Evolutionary conservation across 2,329 filamentous ascomycete species (phyloP).

Genomic region (Aspergillus transmontanensis): DNA sequence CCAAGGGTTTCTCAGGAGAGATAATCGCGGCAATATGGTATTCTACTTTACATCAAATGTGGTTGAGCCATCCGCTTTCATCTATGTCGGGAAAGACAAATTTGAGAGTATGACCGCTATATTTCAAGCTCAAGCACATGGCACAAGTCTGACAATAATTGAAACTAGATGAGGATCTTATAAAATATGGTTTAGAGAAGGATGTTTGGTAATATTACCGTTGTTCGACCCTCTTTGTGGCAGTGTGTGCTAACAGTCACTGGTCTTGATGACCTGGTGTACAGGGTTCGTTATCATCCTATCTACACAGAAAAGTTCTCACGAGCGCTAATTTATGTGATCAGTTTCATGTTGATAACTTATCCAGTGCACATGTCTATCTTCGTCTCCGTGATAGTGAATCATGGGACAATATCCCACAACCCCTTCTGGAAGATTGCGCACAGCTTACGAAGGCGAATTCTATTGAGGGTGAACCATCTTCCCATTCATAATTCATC

Average conservation of each 20-base stretch:
- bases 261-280: background rate
- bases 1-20: background rate
- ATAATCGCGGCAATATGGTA: slow-evolving; percentile 62
- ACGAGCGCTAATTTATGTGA: slow-evolving; percentile 10
- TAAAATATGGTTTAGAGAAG: slow-evolving; percentile 90
- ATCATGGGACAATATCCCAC: slow-evolving; percentile 79
- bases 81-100: slow-evolving; percentile 99
- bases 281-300: slow-evolving; percentile 34
- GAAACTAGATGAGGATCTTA: slow-evolving; percentile 83
- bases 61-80: slow-evolving; percentile 78
- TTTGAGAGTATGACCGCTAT: slow-evolving; percentile 75
- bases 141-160: slow-evolving; percentile 17
- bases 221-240: background rate
- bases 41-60: slow-evolving; percentile 91
- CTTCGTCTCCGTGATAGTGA: slow-evolving; percentile 78
- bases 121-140: slow-evolving; percentile 6
- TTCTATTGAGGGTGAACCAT: slow-evolving; percentile 79
- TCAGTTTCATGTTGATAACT: slow-evolving; percentile 95
- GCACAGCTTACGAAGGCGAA: slow-evolving; percentile 99
- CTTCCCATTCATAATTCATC: background rate
- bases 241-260: slow-evolving; percentile 3
- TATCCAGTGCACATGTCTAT: slow-evolving; percentile 96
- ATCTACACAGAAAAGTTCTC: background rate
- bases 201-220: slow-evolving; percentile 75
- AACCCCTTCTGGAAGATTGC: slow-evolving; percentile 77